These are phyloP conservation scores for Eucalyptus marginata DNA, from an alignment of 345 rosid species.

Conservation along the genomic window DNA sequence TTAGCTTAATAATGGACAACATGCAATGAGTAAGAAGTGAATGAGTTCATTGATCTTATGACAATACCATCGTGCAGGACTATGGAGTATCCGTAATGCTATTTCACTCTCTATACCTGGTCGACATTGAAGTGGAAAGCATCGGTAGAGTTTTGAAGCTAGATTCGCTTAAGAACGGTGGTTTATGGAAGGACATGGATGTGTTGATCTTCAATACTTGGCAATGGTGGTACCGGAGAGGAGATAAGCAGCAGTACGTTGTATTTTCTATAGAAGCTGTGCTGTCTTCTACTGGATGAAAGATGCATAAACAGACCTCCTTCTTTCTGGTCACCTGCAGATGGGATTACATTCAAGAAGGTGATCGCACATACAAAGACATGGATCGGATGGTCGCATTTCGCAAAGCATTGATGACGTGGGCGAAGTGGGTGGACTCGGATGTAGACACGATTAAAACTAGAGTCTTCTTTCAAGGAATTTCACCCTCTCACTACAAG, in stretches of 20 bases:
- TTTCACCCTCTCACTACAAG: slow-evolving; percentile 79
- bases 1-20: not conserved
- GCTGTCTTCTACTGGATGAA: not conserved
- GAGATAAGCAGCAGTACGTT: slow-evolving; percentile 47
- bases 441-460: slow-evolving; percentile 54
- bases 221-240: slow-evolving; percentile 67
- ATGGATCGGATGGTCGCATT: slow-evolving; percentile 81
- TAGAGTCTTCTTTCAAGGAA: slow-evolving; percentile 61
- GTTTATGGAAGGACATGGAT: slow-evolving; percentile 37
- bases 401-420: slow-evolving; percentile 50
- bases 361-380: slow-evolving; percentile 19
- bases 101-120: slow-evolving; percentile 19
- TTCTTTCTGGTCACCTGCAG: slow-evolving; percentile 13
- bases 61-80: slow-evolving; percentile 20
- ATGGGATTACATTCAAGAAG: slow-evolving; percentile 72
- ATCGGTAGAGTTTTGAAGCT: slow-evolving; percentile 49
- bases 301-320: not conserved
- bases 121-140: slow-evolving; percentile 31
- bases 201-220: slow-evolving; percentile 55
- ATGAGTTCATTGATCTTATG: not conserved
- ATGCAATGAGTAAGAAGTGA: not conserved
- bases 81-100: slow-evolving; percentile 27
- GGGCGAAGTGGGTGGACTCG: slow-evolving; percentile 85
- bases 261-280: not conserved
- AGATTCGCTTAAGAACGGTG: slow-evolving; percentile 30